Evolutionary conservation across 2,329 filamentous ascomycete species (phyloP), one percentile per base, ranked within the genome.

Genomic region (Aotearoamyces nothofagi): DNA sequence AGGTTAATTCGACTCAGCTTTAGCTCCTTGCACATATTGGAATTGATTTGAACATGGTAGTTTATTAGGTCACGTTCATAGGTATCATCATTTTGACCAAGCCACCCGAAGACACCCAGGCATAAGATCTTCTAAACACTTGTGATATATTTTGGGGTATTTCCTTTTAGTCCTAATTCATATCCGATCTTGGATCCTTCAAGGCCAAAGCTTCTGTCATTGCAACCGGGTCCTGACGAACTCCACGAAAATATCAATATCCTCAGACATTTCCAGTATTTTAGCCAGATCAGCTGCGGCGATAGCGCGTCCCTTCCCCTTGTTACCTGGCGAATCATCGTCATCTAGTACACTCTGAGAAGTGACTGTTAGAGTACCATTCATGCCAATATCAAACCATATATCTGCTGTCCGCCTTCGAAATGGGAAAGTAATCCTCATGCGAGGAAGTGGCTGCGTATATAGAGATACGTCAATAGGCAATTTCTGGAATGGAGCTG

Each of bases 171-270:
- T n/a, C n/a, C n/a, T n/a, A n/a, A n/a, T n/a, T n/a, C n/a, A n/a
- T n/a, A n/a, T n/a, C n/a, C n/a, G n/a, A n/a, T n/a, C n/a, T n/a
- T n/a, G n/a, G n/a, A n/a, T n/a, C n/a, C n/a, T n/a, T n/a, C n/a
- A n/a, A n/a, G n/a, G n/a, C n/a, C n/a, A 20, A n/a, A 20, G 19
- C 19, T 20, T 20, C 8, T n/a, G n/a, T 36, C 34, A 37, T 17
- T 27, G 40, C 30, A 51, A 38, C 32, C 44, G 39, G 37, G 35
- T 34, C 30, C 31, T 38, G 24, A 65, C 37, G 58, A 61, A 68
- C 47, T 66, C 62, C 6, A 53, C 50, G 60, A 62, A 68, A 15
- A 66, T 47, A 0, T 59, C 58, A 23, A 68, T 35, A 46, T 67
- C 58, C 19, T 56, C 61, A 32, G 48, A 53, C 4, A 60, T 38